Percentiles rank a stretch among this genome's conserved stretches.
These are phyloP conservation scores for Boletellus ananas DNA, from an alignment of 768 basidiomycete genomes.

Conservation along the genomic window DNA sequence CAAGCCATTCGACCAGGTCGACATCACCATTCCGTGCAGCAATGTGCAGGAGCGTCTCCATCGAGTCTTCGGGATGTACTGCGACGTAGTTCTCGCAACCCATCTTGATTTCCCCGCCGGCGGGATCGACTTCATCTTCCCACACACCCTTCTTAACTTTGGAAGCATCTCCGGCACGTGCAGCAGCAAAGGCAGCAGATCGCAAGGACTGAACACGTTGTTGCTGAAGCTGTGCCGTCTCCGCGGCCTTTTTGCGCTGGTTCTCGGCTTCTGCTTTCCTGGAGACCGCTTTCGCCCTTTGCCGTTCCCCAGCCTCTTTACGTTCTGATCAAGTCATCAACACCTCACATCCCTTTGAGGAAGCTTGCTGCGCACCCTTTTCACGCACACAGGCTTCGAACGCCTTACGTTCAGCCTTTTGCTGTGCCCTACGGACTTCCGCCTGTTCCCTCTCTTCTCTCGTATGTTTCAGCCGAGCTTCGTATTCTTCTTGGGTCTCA, in stretches of 20 bases:
- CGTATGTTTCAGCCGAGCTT: conserved; percentile 45
- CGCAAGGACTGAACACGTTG: conserved; percentile 53
- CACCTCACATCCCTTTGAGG: conserved; percentile 3
- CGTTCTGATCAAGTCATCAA: conserved; percentile 36
- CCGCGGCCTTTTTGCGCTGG: conserved; percentile 44
- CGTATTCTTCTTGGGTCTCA: conserved; percentile 52
- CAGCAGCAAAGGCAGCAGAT: conserved; percentile 62
- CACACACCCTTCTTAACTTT: conserved; percentile 63
- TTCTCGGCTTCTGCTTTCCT: conserved; percentile 56
- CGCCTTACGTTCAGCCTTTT: conserved; percentile 48
- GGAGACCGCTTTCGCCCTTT: conserved; percentile 48
- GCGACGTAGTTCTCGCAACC: conserved; percentile 53
- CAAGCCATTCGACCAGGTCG: conserved; percentile 64
- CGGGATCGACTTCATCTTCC: conserved; percentile 67
- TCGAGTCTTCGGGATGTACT: conserved; percentile 45
- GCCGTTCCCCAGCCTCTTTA: conserved; percentile 52
- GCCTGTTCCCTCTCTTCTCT: conserved; percentile 56
- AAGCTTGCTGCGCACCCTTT: conserved; percentile 37
- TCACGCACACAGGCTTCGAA: conserved; percentile 45
- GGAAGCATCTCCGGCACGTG: conserved; percentile 49
- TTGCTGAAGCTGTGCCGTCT: conserved; percentile 44
- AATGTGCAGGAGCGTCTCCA: conserved; percentile 70
- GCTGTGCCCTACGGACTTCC: conserved; percentile 42
- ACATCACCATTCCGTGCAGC: conserved; percentile 52
- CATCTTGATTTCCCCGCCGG: conserved; percentile 63